Evolutionary conservation across 805 yeast species (phyloP), one percentile per base, ranked within the genome.

Genomic region (Myxozyma geophila): DNA sequence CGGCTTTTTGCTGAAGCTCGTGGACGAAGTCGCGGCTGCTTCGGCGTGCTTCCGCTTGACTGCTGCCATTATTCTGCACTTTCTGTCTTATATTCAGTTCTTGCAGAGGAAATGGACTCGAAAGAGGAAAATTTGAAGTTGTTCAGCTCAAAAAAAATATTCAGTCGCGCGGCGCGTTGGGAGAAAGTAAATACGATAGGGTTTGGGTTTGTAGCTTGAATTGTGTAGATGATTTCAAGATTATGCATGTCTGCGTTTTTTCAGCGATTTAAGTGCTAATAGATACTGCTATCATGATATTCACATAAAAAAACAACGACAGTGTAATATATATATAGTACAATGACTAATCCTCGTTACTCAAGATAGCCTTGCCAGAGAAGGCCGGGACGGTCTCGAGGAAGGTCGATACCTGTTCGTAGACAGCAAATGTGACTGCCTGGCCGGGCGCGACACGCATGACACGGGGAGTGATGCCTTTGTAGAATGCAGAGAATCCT

Each of bases 371-470:
- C 35, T 41, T 21, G 36, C 61, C 60, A 10, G 63, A 62, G 7
- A 65, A 39, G 15, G 58, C 35, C 35, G 69, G 69, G n/a, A 66
- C 44, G 21, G 50, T 47, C 48, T 74, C 88, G 74, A 92, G 82
- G 53, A 81, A 79, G 21, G 82, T 84, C 77, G 92, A 88, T 75
- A 91, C 89, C 74, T 82, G 88, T 80, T 93, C 99, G 78, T 93
- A 93, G 49, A 95, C 97, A 6, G 98, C 95, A 80, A 93, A 93
- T n/a, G 98, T 95, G 62, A 93, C 98, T 60, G 98, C 98, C 80
- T 93, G 99, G 66, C 99, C 99, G 23, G 99, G 98, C 12, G 99
- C 99, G 57, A 93, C 99, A 80, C 99, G 88, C 96, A 93, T 92
- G 70, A 93, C 93, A 81, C 99, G 87, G 71, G 99, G 99, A 21